Base-by-base conservation (phyloP, 805 yeast species). In the Metschnikowia koreensis region DNA sequence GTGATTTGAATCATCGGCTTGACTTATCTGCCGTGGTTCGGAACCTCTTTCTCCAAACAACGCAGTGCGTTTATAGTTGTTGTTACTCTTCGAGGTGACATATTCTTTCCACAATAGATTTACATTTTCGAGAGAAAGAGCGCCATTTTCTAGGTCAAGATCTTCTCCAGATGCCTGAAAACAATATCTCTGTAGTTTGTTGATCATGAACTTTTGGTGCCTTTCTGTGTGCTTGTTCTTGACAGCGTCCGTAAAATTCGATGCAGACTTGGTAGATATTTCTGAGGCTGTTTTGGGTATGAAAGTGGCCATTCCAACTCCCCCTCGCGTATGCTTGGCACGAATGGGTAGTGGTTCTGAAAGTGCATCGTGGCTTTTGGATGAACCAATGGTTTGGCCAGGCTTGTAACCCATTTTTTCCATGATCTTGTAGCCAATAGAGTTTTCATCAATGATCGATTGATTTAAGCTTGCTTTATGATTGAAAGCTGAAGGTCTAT, bases 401-500 rank as follows among this genome's bases (percentile, higher is more conserved):
- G 74, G 60, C 48, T 68, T 72, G 59, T 73, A 83, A 0, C 87
- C 87, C 87, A 83, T 82, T 56, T 71, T 77, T 56, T 71, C 68
- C 87, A 83, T 81, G 54, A 82, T 81, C 6, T 71, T 57, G 26
- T 80, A 66, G 0, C 82, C 84, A 45, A 73, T 68, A 0, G 60
- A 58, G 29, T 45, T 44, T 28, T 41, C 41, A 17, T 52, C 38
- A n/a, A 58, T 46, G 13, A 58, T 57, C 15, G 60, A 54, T 43
- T 53, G 41, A 15, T 45, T 22, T 39, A 50, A 38, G 29, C 49
- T 50, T 28, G 49, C 33, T 38, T 50, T 45, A 22, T 45, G 46
- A 31, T 50, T 45, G 15, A 16, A 41, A 3, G n/a, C 9, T 26
- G 37, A 7, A 27, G 13, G 7, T 15, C 13, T 16, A 13, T 31